Evolutionary conservation across 768 basidiomycete species (phyloP).

Genomic region (Mycena amicta): DNA sequence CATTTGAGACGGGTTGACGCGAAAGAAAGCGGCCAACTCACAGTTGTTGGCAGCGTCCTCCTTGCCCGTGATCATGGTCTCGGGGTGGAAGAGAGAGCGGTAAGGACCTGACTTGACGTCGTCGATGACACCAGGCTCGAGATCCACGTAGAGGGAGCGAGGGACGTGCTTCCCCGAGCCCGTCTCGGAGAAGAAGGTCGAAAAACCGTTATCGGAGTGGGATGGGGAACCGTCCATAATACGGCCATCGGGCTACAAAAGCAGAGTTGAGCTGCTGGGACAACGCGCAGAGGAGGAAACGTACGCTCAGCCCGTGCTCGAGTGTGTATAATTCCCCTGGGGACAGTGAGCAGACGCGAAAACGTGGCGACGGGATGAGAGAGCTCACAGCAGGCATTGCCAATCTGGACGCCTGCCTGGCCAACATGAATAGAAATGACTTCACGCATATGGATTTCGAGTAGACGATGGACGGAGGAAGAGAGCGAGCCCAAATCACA

Average conservation of each 20-base stretch:
- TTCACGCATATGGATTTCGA: constrained; percentile 82
- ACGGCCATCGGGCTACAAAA: constrained; percentile 84
- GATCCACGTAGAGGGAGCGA: constrained; percentile 93
- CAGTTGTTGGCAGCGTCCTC: constrained; percentile 99
- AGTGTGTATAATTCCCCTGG: constrained; percentile 97
- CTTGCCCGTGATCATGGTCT: constrained; percentile 95
- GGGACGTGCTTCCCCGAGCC: constrained; percentile 95
- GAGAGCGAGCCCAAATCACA: not conserved
- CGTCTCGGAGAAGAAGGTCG: constrained; percentile 97
- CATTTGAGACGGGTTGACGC: constrained; percentile 19
- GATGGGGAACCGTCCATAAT: constrained; percentile 72
- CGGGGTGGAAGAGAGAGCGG: constrained; percentile 94
- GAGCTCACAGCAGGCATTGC: constrained; percentile 92
- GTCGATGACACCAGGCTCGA: constrained; percentile 94
- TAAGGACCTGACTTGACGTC: constrained; percentile 93
- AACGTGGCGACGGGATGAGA: constrained; percentile 8
- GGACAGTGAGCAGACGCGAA: constrained; percentile 21
- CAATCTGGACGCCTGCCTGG: constrained; percentile 94
- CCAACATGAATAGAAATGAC: constrained; percentile 94
- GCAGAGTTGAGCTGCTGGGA: constrained; percentile 23
- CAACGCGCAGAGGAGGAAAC: constrained; percentile 31
- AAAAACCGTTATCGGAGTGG: constrained; percentile 82
- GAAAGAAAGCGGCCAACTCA: constrained; percentile 41
- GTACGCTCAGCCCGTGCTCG: constrained; percentile 93
- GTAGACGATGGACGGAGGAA: constrained; percentile 5